phyloP scores from a whole-genome alignment of 768 basidiomycete genomes.

The Lanmaoa pseudosensibilis region DNA sequence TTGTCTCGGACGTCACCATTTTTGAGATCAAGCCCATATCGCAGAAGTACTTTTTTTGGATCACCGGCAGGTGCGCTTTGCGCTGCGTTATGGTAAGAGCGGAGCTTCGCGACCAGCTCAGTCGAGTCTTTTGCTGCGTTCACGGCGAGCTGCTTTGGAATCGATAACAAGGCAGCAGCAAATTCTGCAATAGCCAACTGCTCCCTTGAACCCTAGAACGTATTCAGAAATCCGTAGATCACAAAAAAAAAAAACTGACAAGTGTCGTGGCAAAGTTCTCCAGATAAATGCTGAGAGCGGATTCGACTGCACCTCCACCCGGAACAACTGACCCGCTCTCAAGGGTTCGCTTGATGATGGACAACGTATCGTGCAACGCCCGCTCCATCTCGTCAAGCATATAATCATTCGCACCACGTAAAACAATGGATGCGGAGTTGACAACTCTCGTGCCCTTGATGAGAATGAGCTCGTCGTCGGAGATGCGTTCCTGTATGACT shows the following conservation, averaged over 20 bases:
- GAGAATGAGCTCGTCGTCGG: slow-evolving; percentile 97
- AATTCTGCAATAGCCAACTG: slow-evolving; percentile 99
- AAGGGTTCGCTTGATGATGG: slow-evolving; percentile 93
- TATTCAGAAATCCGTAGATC: background rate
- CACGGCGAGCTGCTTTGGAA: slow-evolving; percentile 95
- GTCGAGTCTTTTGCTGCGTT: slow-evolving; percentile 99
- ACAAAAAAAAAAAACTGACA: slow-evolving; percentile 47
- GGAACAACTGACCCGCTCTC: slow-evolving; percentile 96
- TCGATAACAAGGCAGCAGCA: slow-evolving; percentile 85
- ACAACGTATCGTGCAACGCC: slow-evolving; percentile 90
- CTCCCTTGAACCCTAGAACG: slow-evolving; percentile 86
- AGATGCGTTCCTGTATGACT: slow-evolving; percentile 94
- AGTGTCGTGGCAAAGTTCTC: slow-evolving; percentile 99
- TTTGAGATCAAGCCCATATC: slow-evolving; percentile 92
- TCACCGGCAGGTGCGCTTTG: slow-evolving; percentile 90
- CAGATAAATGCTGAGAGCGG: slow-evolving; percentile 93
- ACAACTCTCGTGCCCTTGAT: slow-evolving; percentile 98
- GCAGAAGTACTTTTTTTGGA: slow-evolving; percentile 85
- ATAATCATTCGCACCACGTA: slow-evolving; percentile 97
- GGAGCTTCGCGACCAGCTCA: slow-evolving; percentile 93
- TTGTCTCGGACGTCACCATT: slow-evolving; percentile 97
- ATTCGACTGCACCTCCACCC: slow-evolving; percentile 96
- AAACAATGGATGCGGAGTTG: slow-evolving; percentile 86
- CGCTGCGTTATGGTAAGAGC: slow-evolving; percentile 95
- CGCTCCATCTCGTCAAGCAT: slow-evolving; percentile 99